phyloP scores from a whole-genome alignment of 345 rosid species.

The Gynandropsis gynandra region DNA sequence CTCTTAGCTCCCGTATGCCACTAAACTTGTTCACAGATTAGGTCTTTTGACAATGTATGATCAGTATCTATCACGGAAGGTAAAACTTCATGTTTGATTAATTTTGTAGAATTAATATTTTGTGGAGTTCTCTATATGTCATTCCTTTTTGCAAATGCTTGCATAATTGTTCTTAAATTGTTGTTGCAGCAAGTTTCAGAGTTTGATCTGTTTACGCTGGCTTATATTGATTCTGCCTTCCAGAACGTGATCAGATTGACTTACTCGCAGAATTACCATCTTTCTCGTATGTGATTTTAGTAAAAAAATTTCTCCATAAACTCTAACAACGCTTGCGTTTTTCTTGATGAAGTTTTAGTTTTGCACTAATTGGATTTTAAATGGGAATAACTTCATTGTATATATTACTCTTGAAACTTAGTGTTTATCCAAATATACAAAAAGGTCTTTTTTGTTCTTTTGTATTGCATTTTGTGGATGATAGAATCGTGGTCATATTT shows the following conservation, averaged over 20 bases:
- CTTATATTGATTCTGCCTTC: conserved; percentile 88
- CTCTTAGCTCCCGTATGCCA: conserved; percentile 79
- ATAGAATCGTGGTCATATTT: too few species aligned
- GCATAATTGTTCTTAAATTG: conserved; percentile 11
- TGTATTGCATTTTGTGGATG: too few species aligned
- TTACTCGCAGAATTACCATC: conserved; percentile 78
- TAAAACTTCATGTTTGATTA: conserved; percentile 13
- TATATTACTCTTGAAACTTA: too few species aligned
- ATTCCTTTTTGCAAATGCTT: background rate
- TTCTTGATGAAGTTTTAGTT: conserved; percentile 3
- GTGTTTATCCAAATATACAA: too few species aligned
- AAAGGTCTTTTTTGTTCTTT: too few species aligned
- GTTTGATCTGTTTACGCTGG: conserved; percentile 83
- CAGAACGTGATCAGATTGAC: conserved; percentile 79
- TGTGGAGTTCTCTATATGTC: background rate
- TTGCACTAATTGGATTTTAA: background rate
- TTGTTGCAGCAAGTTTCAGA: conserved; percentile 84
- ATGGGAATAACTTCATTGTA: background rate
- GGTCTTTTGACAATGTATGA: conserved; percentile 96
- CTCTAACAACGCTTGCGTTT: background rate
- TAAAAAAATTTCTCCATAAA: background rate
- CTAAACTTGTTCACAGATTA: conserved; percentile 72
- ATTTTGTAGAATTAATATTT: background rate
- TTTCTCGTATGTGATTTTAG: conserved; percentile 49
- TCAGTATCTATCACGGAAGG: conserved; percentile 84